Evolutionary conservation across 148 eudicot species (phyloP), one percentile per base, ranked within the genome.

Genomic region (Gaultheria prostrata): DNA sequence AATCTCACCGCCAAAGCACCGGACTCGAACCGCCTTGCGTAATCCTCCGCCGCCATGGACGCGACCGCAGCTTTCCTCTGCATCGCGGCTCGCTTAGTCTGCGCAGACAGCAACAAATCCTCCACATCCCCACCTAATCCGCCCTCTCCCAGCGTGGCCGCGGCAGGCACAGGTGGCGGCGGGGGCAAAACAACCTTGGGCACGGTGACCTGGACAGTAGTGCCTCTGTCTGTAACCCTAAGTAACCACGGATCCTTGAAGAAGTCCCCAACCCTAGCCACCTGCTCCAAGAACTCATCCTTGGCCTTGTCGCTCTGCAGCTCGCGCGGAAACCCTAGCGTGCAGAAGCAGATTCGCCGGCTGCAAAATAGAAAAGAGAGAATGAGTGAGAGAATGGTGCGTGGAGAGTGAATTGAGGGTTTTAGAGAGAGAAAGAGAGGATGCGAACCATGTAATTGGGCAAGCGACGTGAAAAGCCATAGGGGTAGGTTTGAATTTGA

Each of bases 381-480:
- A 76, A 26, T 76, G n/a, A 80, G 17, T 74, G 30, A 61, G 63
- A 54, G 18, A 56, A 46, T 75, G 78, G 17, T 61, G 45, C 15
- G 15, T 82, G 35, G 79, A 70, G 61, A 72, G 56, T 46, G 83
- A 53, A 53, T 63, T 79, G n/a, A 28, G 43, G 43, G 43, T 39
- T 39, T 39, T 39, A 35, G 67, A 33, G 56, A 7, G 46, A 54
- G 63, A 53, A 4, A 32, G 65, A 71, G 87, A 67, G 74, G 71
- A 53, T 3, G 77, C 85, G 2, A 26, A 28, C 98, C 98, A 95
- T 83, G 98, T 95, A 89, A 95, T 93, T 89, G 98, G 98, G 89
- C 98, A 95, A 51, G 93, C 94, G 85, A 95, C 95, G 89, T 95
- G 98, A 93, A 95, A 95, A 82, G 97, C 98, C 97, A 92, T 73